Base-by-base conservation (phyloP, 805 yeast genomes). In the Jamesozyma piceae region DNA sequence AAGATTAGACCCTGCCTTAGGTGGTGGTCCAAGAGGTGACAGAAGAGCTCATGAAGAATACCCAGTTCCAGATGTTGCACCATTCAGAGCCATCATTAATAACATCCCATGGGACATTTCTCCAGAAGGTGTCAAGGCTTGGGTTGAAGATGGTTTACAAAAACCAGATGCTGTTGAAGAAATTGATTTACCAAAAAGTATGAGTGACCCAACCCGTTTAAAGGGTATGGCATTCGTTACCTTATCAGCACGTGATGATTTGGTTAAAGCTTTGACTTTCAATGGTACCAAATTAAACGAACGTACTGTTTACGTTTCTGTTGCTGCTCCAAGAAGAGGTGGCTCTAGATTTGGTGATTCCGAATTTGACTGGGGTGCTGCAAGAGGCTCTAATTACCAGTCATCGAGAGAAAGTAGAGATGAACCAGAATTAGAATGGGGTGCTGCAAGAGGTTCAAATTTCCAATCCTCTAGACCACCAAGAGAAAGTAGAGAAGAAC, bases 151-250 rank as follows among this genome's bases (percentile, higher is more conserved):
- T 46, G 68, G 67, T 43, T 54, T 75, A 44, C 58, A 63, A 45
- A 69, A 77, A 49, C 66, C 68, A 55, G 78, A 74, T 51, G 70
- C 78, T 40, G 75, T 85, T 43, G 66, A 70, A 37, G 80, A 78
- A 43, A 71, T 88, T 48, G 77, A 79, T 48, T 75, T 86, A 51
- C 95, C 95, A 51, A 74, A 69, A 57, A 95, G 84, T 64, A 55
- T 62, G 53, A 57, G 64, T 54, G 73, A 67, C 48, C 75, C 79
- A 44, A 80, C 84, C 30, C 77, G 80, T 57, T 72, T 84, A 72
- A 82, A 81, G 58, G 95, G 95, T 42, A 82, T 80, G 59, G 97
- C 95, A 26, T 90, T 87, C 63, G 79, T 90, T 47, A 88, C 89
- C 50, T 86, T 81, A 58, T 80, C 74, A 53, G 75, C 84, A 43